phyloP scores from a whole-genome alignment of 495 filamentous ascomycete genomes.

The Beverwykella pulmonaria region DNA sequence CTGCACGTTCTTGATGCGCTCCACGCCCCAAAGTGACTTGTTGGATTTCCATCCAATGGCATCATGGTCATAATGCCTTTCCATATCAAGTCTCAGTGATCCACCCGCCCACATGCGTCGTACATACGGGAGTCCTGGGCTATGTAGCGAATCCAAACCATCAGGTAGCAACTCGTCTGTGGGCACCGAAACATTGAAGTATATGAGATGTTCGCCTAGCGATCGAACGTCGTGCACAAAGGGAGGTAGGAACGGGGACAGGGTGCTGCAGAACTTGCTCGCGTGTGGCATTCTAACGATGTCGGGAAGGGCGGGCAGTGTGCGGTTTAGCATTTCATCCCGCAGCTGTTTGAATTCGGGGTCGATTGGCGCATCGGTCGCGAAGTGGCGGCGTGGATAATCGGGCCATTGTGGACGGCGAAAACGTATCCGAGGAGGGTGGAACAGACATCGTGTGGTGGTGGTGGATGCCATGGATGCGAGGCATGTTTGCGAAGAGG shows the following conservation, averaged over 20 bases:
- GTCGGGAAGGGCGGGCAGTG: neutral
- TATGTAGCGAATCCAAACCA: constrained; percentile 50
- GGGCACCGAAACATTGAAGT: constrained; percentile 45
- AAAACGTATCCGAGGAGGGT: neutral
- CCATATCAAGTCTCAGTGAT: constrained; percentile 37
- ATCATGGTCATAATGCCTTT: neutral
- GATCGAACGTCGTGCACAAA: neutral
- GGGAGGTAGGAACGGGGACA: constrained; percentile 4
- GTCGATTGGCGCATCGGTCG: neutral
- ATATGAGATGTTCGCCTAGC: constrained; percentile 46
- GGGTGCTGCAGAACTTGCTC: neutral
- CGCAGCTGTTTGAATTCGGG: constrained; percentile 7
- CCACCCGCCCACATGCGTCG: constrained; percentile 53
- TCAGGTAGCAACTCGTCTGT: constrained; percentile 42
- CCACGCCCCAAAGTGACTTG: constrained; percentile 52
- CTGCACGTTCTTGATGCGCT: constrained; percentile 64
- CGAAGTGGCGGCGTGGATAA: neutral
- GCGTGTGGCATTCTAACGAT: neutral
- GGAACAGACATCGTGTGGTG: neutral
- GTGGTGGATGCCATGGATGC: constrained; percentile 1
- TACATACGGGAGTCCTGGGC: constrained; percentile 45
- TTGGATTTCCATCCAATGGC: constrained; percentile 30
- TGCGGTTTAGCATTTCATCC: constrained; percentile 13
- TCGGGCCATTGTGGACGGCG: constrained; percentile 9
- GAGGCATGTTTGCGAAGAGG: neutral